Evolutionary conservation across 2,329 filamentous ascomycete species (phyloP), one percentile per base, ranked within the genome.

Genomic region (Phaeosphaeria sp.): DNA sequence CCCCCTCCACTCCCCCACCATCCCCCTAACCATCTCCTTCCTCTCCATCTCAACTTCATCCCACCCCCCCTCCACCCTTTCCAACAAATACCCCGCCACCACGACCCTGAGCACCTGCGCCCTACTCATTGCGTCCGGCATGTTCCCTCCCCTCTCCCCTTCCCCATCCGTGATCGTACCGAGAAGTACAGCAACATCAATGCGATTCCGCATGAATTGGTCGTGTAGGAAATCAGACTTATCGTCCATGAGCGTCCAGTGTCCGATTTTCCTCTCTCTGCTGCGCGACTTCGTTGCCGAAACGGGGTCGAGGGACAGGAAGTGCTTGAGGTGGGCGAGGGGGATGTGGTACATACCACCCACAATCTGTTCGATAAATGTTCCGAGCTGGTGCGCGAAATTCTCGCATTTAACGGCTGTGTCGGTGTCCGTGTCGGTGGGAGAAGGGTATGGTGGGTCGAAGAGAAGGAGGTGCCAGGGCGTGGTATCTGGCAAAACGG

Each of bases 401-500:
- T 8, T 20, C 21, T 63, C 59, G 43, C 69, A 69, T 43, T 43
- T 20, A 18, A 18, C 4, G 3, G 6, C 9, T 20, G n/a, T 61
- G 1, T 51, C 27, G 18, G 24, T 47, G 9, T 51, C 36, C 0
- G 24, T 22, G 15, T 57, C 43, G 21, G 57, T 8, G 6, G 17
- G 45, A 1, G 40, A 15, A 18, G 56, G 58, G 17, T 45, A 49
- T 1, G 71, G 66, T 33, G 66, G 73, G 6, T 67, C 55, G 5
- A 76, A 57, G 2, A 77, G 57, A 53, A 64, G 63, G 6, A 78
- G 64, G 0, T 63, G 63, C 45, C 69, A 59, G 1, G 18, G 4
- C 47, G 72, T 74, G 0, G 68, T 69, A 22, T 71, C 65, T 1
- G 71, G 71, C 1, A 75, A 33, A 0, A 73, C 61, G 7, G 40